Base-by-base conservation (phyloP, 2,329 filamentous ascomycete species). In the Fusarium equiseti region DNA sequence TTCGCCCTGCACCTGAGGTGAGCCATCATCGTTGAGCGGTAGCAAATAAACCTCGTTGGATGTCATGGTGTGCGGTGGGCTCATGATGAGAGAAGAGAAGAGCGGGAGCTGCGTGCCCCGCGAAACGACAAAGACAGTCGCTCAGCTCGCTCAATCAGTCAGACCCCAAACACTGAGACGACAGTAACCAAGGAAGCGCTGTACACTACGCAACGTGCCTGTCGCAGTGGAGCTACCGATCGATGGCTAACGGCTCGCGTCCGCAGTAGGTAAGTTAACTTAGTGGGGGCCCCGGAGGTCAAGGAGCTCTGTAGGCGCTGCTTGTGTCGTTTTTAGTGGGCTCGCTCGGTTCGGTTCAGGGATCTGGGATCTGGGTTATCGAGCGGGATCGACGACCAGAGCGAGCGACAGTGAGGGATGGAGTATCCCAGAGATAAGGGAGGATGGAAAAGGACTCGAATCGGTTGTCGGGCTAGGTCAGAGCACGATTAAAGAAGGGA, bases 1-100 rank as follows among this genome's bases (percentile, higher is more conserved):
- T 74, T 92, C 90, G 76, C 94, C 93, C 27, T 92, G 87, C 51
- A 99, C 90, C 79, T 97, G 91, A 38, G 97, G 96, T 73, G 94
- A 94, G 75, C 97, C 96, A 82, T 95, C 89, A 82, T 99, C 95
- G 79, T 94, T 96, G 81, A 99, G 88, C 72, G 93, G 93, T 70
- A 99, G 88, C 77, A 97, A 84, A 83, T 98, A 97, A 71, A 98
- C 90, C 81, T 93, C 88, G 79, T 84, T 89, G 75, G 89, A 89
- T 75, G 86, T 86, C 83, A 90, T 89, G 68, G 85, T 90, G 81
- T 83, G 83, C 35, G 73, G 73, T 66, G 88, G 87, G 75, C 85
- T 83, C 88, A 90, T 90, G 79, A 73, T 82, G 77, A 73, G 64
- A 70, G 73, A 56, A 76, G 72, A 73, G 72, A 75, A 76, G 75